A percentile compares a stretch with the other conserved stretches of the same genome.
phyloP scores from a whole-genome alignment of 2,329 filamentous ascomycete genomes.

The Coniochaeta hoffmannii region DNA sequence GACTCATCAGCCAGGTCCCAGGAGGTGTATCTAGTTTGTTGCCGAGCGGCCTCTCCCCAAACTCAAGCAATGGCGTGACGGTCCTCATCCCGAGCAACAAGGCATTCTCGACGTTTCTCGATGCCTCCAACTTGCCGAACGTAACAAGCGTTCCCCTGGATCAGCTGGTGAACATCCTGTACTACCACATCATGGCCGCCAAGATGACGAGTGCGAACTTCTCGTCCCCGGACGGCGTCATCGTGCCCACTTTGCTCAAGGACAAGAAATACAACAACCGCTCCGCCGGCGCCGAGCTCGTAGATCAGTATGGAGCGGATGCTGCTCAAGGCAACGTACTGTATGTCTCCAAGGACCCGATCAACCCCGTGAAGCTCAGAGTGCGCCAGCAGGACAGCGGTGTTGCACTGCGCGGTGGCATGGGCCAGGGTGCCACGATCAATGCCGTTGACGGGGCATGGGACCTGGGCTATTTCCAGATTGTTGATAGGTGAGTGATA shows the following conservation, averaged over 20 bases:
- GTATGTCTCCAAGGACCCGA: slow-evolving; percentile 7
- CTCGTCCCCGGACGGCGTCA: slow-evolving; percentile 9
- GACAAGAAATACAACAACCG: slow-evolving; percentile 14
- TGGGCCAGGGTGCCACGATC: slow-evolving; percentile 7
- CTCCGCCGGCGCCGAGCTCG: slow-evolving; percentile 7
- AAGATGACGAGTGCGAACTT: slow-evolving; percentile 10
- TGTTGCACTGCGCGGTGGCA: slow-evolving; percentile 9
- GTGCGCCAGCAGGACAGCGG: slow-evolving; percentile 7
- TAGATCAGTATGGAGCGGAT: slow-evolving; percentile 8
- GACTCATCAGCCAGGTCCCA: background rate
- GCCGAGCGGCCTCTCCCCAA: background rate
- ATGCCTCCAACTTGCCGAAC: background rate
- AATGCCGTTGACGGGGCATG: slow-evolving; percentile 10
- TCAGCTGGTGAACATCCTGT: slow-evolving; percentile 3
- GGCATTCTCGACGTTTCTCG: slow-evolving; percentile 5
- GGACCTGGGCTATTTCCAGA: slow-evolving; percentile 13
- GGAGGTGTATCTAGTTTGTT: background rate
- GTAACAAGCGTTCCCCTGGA: background rate
- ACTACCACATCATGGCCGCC: slow-evolving; percentile 13
- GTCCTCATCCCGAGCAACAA: slow-evolving; percentile 9
- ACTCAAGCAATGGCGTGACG: slow-evolving; percentile 4
- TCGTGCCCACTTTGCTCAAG: slow-evolving; percentile 13
- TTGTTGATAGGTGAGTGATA: slow-evolving; percentile 13
- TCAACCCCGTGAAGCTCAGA: slow-evolving; percentile 7
- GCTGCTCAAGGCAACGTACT: slow-evolving; percentile 14